These are phyloP conservation scores for Erysiphe pulchra DNA, from an alignment of 2,329 filamentous ascomycete species.

Conservation along the genomic window DNA sequence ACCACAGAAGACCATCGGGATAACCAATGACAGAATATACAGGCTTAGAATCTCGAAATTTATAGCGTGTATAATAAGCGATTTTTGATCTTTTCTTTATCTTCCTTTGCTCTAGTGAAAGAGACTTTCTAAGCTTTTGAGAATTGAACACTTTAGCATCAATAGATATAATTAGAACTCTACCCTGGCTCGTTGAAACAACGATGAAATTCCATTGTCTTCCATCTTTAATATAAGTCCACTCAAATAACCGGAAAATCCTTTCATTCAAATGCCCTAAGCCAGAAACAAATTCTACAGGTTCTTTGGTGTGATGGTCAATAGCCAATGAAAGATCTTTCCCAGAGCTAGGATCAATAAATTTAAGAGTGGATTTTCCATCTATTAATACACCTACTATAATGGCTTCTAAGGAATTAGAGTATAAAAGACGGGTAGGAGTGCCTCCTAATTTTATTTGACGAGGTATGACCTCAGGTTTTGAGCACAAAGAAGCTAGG, in stretches of 20 bases:
- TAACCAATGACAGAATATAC: conserved; percentile 31
- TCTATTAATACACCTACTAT: conserved; percentile 23
- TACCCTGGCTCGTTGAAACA: conserved; percentile 27
- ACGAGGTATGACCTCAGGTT: conserved; percentile 22
- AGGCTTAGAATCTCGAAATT: conserved; percentile 20
- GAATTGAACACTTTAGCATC: conserved; percentile 6
- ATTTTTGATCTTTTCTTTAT: conserved; percentile 13
- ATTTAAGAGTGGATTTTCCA: conserved; percentile 23
- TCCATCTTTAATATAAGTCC: conserved; percentile 30
- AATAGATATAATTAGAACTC: conserved; percentile 29
- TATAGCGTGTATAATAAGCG: conserved; percentile 28
- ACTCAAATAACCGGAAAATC: conserved; percentile 35
- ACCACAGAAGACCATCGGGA: conserved; percentile 28
- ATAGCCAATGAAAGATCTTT: conserved; percentile 21
- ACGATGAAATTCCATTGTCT: conserved; percentile 36
- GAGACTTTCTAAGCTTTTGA: neutral
- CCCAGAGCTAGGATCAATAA: conserved; percentile 30
- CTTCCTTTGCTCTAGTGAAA: neutral
- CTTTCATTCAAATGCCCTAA: conserved; percentile 30
- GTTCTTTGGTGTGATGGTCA: conserved; percentile 17
- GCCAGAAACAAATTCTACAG: conserved; percentile 24
- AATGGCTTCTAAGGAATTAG: conserved; percentile 23
- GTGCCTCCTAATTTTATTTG: conserved; percentile 18
- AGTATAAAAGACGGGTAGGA: conserved; percentile 24
- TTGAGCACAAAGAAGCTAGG: conserved; percentile 24